Base-by-base conservation (phyloP, 805 yeast species). In the Kuraishia cidri region DNA sequence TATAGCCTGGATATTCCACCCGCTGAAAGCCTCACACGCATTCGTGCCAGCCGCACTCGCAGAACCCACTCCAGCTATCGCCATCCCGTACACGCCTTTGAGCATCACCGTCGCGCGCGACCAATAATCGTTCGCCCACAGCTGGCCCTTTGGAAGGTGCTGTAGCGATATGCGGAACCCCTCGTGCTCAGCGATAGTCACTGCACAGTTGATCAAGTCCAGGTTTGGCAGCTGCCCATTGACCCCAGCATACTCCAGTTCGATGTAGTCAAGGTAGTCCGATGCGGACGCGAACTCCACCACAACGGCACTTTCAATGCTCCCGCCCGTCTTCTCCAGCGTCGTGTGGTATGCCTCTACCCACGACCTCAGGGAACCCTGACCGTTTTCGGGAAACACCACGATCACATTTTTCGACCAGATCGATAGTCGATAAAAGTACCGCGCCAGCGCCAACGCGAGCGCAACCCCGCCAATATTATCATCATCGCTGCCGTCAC, bases 211-310 rank as follows among this genome's bases (percentile, higher is more conserved):
- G 30, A 92, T 60, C 35, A 92, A 59, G 58, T 92, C 99, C 46
- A 92, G 66, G 52, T 92, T 92, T 11, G 99, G 99, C 42, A 88
- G 66, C 56, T 87, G 97, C 14, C 99, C 99, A 49, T 92, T 92
- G 37, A 88, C 64, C 0, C 98, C 98, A 38, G 82, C 86, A 51
- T 85, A 90, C 30, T 61, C 64, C 28, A 92, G 53, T 51, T 88
- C 95, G 21, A 83, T 56, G 46, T 70, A 74, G 35, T 81, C 84
- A 50, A 87, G 73, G 43, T 72, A 66, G 52, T 88, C 97, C 23
- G 52, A 49, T 2, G 56, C 54, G 6, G 61, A 59, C 3, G 92
- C 76, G 48, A 72, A 86, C 52, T 92, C 97, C 38, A 92, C 46
- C 14, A 87, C 79, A 3, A 92, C 50, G 0, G 97, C 97, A 23